Base-by-base conservation (phyloP, 2,329 filamentous ascomycete genomes). In the Botrytis cinerea region DNA sequence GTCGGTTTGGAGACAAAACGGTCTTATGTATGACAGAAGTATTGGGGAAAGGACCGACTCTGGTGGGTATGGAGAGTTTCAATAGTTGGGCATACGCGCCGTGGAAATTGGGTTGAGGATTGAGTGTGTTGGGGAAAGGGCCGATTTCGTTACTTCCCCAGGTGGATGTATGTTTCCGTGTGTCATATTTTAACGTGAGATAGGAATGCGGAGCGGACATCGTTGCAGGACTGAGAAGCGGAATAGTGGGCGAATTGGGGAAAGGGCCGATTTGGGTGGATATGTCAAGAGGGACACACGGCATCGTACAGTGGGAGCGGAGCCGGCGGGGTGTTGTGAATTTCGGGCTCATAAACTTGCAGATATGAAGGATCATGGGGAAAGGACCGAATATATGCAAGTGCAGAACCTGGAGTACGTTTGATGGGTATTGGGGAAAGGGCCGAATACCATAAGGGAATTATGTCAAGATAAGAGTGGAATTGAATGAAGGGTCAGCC, bases 31-130 rank as follows among this genome's bases (percentile, higher is more conserved):
- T 54, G 48, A n/a, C 8, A 38, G 22, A 38, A 28, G 45, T n/a
- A 54, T 68, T 54, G 35, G 64, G 45, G 64, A 68, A 51, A 68
- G 46, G 64, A 51, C 64, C 64, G 32, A 54, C 64, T 54, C 46
- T 8, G 40, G 62, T 66, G 64, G 64, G 25, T 40, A 22, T 54
- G 35, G 46, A 43, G 46, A 35, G 16, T 40, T 68, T 4, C 25
- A 40, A 22, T 3, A 28, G 5, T 22, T 68, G 32, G 46, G 46
- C 51, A 5, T n/a, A 43, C 8, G 40, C 38, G n/a, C 40, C 25
- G 16, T 28, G 16, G n/a, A 68, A 38, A n/a, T 40, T 40, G 25
- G 14, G 46, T 35, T 51, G 14, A 25, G 25, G 46, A n/a, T 54
- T 28, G 48, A 54, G 14, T 54, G 51, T 28, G 3, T 28, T 68